Evolutionary conservation across 2,329 filamentous ascomycete genomes (phyloP).

Genomic region (Diaporthe sp.): DNA sequence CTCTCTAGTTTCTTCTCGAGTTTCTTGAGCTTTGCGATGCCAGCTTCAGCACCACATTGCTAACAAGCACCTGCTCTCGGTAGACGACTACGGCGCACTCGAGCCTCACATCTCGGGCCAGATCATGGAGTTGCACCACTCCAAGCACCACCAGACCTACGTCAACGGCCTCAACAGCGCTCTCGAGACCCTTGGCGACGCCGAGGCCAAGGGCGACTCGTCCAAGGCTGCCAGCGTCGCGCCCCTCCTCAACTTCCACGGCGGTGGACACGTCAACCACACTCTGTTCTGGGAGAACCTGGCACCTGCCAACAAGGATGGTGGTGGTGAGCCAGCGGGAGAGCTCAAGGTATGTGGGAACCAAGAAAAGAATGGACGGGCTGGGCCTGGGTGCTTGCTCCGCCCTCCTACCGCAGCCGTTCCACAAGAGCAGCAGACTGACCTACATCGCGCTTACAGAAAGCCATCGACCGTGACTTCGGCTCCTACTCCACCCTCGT

Average conservation of each 20-base stretch:
- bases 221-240: constrained; percentile 65
- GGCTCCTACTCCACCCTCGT: constrained; percentile 75
- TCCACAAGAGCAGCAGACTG: neutral
- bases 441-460: constrained; percentile 48
- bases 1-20: fast-evolving
- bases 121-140: constrained; percentile 87
- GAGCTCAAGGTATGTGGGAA: constrained; percentile 67
- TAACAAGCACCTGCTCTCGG: constrained; percentile 2
- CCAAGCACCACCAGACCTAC: constrained; percentile 85
- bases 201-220: constrained; percentile 73
- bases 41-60: neutral
- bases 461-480: constrained; percentile 76
- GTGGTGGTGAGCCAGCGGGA: constrained; percentile 72
- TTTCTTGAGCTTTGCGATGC: neutral
- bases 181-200: constrained; percentile 71
- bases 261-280: constrained; percentile 94
- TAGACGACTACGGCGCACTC: constrained; percentile 97
- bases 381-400: neutral
- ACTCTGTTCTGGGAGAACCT: constrained; percentile 93
- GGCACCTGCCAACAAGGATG: constrained; percentile 73
- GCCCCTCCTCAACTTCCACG: constrained; percentile 83
- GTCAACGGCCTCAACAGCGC: constrained; percentile 81
- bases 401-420: neutral
- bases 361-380: neutral
- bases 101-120: constrained; percentile 84